Base-by-base conservation (phyloP, 2,329 filamentous ascomycete genomes). In the Epichloe sibirici region DNA sequence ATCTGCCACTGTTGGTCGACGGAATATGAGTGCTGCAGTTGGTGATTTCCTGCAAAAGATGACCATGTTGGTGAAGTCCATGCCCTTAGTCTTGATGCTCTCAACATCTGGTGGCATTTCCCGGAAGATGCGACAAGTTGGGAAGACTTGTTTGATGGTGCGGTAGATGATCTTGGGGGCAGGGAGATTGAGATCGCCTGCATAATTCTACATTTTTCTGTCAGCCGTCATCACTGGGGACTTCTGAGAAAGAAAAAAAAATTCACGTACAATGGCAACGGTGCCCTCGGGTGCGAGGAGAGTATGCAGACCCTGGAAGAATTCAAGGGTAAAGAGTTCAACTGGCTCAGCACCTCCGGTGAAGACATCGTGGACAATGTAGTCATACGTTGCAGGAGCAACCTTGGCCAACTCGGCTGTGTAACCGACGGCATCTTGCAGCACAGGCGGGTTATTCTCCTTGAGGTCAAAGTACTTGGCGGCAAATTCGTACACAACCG, bases 281-380 rank as follows among this genome's bases (percentile, higher is more conserved):
- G 88, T 84, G 43, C 93, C 93, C 49, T 88, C 78, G 0, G 84
- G 79, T 57, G 82, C 86, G 45, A 98, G 74, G 6, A 97, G 76
- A 4, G 76, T 66, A 57, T 80, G 72, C 1, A 98, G 74, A 5
- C 85, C 81, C 50, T 78, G 69, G 44, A 98, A 70, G 62, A 98
- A 97, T 60, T 93, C 85, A 5, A 83, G 67, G 0, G 90, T 97
- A 69, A 98, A 98, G 7, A 98, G 79, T 7, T 83, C 75, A 3
- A 90, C 81, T 0, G 93, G 93, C 66, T 97, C 93, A 0, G 90
- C 90, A 50, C 93, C 93, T 25, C 93, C 93, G 0, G 93, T 98
- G 66, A 98, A 98, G 25, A 98, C 93, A 60, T 98, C 93, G 66
- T 98, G 93, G 51, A 98, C 78, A 63, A 98, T 93, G 71, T 95